Base-by-base conservation (phyloP, 1,284 basidiomycete species). In the Ustilago nuda region DNA sequence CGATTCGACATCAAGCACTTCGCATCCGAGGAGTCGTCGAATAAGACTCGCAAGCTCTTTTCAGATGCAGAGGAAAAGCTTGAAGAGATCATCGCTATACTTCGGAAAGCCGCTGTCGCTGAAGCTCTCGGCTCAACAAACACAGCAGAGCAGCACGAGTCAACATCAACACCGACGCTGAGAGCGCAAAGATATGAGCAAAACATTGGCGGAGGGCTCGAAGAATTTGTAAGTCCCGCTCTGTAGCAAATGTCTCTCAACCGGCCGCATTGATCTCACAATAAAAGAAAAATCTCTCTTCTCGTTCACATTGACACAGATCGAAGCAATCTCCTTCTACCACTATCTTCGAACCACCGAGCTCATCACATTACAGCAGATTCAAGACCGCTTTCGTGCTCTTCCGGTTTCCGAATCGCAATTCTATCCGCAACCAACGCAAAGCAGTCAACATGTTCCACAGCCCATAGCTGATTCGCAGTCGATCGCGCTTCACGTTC, bases 301-400 rank as follows among this genome's bases (percentile, higher is more conserved):
- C 41, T 8, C 27, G n/a, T 15, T 15, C 15, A 19, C 17, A 23
- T 48, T 19, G 8, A 15, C 33, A 36, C 46, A 62, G 61, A 94
- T 98, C 76, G 96, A 99, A 85, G 95, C 92, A 0, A 87, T 95
- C 64, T 92, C 93, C 72, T 95, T 98, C 85, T 89, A 93, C 12
- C 90, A 96, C 86, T 98, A 93, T 84, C 89, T 98, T 37, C 90
- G 94, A 72, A 88, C 91, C 71, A 89, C 89, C 12, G 87, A 89
- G 2, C 87, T 98, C 61, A 90, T 98, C 69, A 89, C 91, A 0
- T 91, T 91, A 54, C 86, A 88, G 13, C 88, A 92, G 70, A 91
- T 94, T 4, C 93, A 94, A 82, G 79, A 36, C 11, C 56, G 66
- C 0, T 81, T 84, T 41, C 67, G 50, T 11, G 43, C 45, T 9